Evolutionary conservation across 148 eudicot genomes (phyloP).

Genomic region (Fagopyrum homotropicum): DNA sequence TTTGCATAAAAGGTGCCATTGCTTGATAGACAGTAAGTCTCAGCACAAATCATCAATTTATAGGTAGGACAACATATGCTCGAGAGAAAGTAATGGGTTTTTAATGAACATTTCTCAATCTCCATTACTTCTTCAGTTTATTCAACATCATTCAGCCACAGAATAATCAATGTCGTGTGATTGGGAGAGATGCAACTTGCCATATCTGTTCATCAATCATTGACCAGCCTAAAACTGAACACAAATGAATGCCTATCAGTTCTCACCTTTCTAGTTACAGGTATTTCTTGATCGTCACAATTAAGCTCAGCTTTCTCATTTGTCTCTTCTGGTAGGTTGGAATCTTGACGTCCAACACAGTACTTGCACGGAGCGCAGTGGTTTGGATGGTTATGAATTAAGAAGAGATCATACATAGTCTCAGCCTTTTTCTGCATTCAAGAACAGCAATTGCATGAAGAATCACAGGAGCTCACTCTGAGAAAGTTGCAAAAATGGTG

Average conservation of each 20-base stretch:
- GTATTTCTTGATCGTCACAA: constrained; percentile 27
- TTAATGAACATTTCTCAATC: not conserved
- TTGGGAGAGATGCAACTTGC: not conserved
- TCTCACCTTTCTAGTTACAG: constrained; percentile 48
- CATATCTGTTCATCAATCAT: not conserved
- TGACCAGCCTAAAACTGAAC: constrained; percentile 5
- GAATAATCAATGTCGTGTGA: not conserved
- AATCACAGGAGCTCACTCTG: not conserved
- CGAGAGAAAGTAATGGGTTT: not conserved
- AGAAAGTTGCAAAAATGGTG: not conserved
- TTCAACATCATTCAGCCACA: not conserved
- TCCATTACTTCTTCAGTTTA: not conserved
- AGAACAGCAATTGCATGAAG: constrained; percentile 4
- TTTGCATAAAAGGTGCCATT: not conserved
- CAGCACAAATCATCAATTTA: not conserved
- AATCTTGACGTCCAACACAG: constrained; percentile 24
- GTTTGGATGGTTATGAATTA: constrained; percentile 27
- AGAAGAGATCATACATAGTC: constrained; percentile 40
- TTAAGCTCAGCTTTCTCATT: constrained; percentile 23
- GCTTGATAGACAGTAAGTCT: not conserved
- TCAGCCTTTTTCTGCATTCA: constrained; percentile 47
- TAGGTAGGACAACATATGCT: not conserved
- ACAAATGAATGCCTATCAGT: not conserved
- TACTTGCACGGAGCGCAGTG: constrained; percentile 34
- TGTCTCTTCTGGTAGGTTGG: constrained; percentile 30